phyloP scores from a whole-genome alignment of 1,139 yeast species.

The Hemisphaericaspora subhashii region DNA sequence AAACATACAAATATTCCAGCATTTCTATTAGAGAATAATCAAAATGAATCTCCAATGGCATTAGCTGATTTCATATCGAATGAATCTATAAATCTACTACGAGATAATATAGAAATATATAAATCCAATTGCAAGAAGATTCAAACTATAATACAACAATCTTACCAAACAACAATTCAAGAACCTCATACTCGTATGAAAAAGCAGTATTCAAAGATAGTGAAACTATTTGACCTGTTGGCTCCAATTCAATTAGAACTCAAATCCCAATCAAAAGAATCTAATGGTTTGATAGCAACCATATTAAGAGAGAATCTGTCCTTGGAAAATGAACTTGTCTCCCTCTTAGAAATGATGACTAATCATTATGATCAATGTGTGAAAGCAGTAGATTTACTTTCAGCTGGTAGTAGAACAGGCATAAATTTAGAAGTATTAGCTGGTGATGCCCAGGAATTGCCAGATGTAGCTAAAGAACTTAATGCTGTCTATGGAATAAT shows the following conservation, averaged over 20 bases:
- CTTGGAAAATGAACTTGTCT: conserved; percentile 71
- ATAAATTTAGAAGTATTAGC: conserved; percentile 29
- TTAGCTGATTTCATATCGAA: conserved; percentile 34
- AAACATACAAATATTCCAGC: conserved; percentile 30
- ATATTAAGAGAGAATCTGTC: conserved; percentile 43
- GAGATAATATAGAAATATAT: conserved; percentile 29
- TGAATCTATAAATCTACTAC: conserved; percentile 31
- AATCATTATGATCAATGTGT: conserved; percentile 80
- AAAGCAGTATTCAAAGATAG: conserved; percentile 18
- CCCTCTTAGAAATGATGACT: conserved; percentile 68
- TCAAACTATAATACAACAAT: conserved; percentile 20
- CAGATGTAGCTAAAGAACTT: conserved; percentile 31
- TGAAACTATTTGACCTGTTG: conserved; percentile 24
- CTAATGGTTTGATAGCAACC: conserved; percentile 19
- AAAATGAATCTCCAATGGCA: not conserved
- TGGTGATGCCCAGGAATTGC: conserved; percentile 36
- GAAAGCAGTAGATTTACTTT: conserved; percentile 30
- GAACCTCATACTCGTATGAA: conserved; percentile 17
- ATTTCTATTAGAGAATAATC: conserved; percentile 20
- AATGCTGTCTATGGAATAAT: conserved; percentile 38
- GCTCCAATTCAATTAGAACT: conserved; percentile 21
- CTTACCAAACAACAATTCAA: conserved; percentile 18
- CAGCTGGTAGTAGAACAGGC: conserved; percentile 6
- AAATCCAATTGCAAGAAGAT: conserved; percentile 27
- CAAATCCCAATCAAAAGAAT: conserved; percentile 15